phyloP scores from a whole-genome alignment of 257 asterid species.

The Gynochthodes officinalis region DNA sequence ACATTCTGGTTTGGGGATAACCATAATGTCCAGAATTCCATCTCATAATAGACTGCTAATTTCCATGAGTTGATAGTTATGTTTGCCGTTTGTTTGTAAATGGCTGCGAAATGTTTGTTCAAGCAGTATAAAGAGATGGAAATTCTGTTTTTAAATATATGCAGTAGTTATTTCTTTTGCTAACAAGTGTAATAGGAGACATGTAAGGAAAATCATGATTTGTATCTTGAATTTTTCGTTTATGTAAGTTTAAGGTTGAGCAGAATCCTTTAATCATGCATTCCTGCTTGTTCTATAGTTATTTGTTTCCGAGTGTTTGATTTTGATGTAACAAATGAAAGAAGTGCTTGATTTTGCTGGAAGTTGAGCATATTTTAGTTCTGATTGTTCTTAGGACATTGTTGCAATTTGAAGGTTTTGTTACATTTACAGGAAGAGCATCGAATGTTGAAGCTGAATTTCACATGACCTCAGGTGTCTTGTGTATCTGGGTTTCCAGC shows the following conservation, averaged over 20 bases:
- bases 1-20: no score
- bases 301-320: no score
- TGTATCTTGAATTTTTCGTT: not conserved
- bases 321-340: not conserved
- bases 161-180: no score
- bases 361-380: no score
- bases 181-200: not conserved
- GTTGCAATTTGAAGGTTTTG: conserved; percentile 14
- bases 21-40: no score
- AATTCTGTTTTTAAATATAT: not conserved
- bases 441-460: conserved; percentile 54
- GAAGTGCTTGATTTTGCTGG: not conserved
- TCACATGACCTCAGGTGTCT: conserved; percentile 88
- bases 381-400: not conserved
- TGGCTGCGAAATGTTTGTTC: no score
- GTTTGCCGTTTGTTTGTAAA: no score
- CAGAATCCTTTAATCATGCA: not conserved
- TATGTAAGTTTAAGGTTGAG: not conserved
- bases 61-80: no score
- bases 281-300: not conserved
- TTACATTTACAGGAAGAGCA: conserved; percentile 76
- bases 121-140: no score
- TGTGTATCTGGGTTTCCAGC: conserved; percentile 72
- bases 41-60: no score
- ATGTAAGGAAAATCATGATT: not conserved